phyloP scores from a whole-genome alignment of 2,329 filamentous ascomycete genomes.

The Ceratocystis colombiana region DNA sequence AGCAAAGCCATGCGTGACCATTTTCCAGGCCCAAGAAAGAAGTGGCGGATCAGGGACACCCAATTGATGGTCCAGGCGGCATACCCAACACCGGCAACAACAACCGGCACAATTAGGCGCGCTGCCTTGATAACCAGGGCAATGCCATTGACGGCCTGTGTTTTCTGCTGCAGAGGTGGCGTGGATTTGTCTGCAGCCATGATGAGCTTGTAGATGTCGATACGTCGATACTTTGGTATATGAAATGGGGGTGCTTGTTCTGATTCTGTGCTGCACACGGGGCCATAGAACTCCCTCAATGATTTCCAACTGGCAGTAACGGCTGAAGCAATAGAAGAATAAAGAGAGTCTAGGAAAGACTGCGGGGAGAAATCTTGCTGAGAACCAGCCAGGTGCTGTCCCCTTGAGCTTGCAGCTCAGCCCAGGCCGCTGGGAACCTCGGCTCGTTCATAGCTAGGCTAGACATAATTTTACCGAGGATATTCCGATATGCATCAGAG shows the following conservation, averaged over 20 bases:
- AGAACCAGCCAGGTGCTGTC: not conserved
- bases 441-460: not conserved
- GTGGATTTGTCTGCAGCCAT: not conserved
- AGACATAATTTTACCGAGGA: not conserved
- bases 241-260: no score
- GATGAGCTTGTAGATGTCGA: not conserved
- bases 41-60: constrained; percentile 34
- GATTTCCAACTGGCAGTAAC: not conserved
- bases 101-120: constrained; percentile 36
- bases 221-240: not conserved
- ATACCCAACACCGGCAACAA: constrained; percentile 39
- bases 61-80: constrained; percentile 40
- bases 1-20: constrained; percentile 45
- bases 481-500: not conserved
- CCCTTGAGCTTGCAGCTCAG: not conserved
- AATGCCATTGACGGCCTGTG: constrained; percentile 25
- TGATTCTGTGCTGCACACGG: not conserved
- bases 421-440: not conserved
- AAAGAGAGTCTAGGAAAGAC: not conserved
- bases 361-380: not conserved
- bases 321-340: not conserved
- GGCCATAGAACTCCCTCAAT: not conserved
- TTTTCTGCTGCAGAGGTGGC: constrained; percentile 3
- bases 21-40: constrained; percentile 46
- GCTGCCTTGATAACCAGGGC: constrained; percentile 31